Base-by-base conservation (phyloP, 2,329 filamentous ascomycete genomes). In the Phialophora verrucosa region DNA sequence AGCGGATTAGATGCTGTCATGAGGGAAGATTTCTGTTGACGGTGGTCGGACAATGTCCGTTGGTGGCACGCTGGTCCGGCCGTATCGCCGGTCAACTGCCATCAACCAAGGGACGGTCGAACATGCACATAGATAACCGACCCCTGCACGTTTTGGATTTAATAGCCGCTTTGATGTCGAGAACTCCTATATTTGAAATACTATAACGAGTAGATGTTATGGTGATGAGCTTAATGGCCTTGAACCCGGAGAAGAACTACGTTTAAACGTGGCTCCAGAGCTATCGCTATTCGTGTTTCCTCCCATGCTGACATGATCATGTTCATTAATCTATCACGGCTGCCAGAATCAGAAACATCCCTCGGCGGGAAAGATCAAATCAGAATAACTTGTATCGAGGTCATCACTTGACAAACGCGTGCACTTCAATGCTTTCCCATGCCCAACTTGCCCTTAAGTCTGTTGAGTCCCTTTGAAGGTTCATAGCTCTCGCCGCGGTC, bases 401-500 rank as follows among this genome's bases (percentile, higher is more conserved):
- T 4, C 6, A 25, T 58, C 11, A 29, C 38, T n/a, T 14, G 17
- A 29, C 29, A 3, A 27, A 27, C 44, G n/a, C 20, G 7, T 20
- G 38, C 35, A 25, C 14, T 63, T 51, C 65, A 70, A 53, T 68
- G 70, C 32, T 60, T 65, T 25, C 70, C 69, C 32, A 70, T 56
- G 11, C 50, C 44, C 11, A 72, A 56, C 59, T 69, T 71, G 38
- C 69, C 67, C 64, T 72, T 72, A 32, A 72, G 66, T 55, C 60
- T 68, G 29, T 58, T 63, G 23, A 72, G 27, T 42, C 56, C 59
- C 23, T 53, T 70, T 12, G 63, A 61, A 11, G 70, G 71, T 25
- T 65, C 64, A 50, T 73, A 73, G 25, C 62, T 61, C 51, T 71
- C 64, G 5, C 71, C 71, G 49, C 60, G 66, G 17, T 72, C 70